These are phyloP conservation scores for Pleurotus eryngii DNA, from an alignment of 768 basidiomycete species.

Conservation along the genomic window DNA sequence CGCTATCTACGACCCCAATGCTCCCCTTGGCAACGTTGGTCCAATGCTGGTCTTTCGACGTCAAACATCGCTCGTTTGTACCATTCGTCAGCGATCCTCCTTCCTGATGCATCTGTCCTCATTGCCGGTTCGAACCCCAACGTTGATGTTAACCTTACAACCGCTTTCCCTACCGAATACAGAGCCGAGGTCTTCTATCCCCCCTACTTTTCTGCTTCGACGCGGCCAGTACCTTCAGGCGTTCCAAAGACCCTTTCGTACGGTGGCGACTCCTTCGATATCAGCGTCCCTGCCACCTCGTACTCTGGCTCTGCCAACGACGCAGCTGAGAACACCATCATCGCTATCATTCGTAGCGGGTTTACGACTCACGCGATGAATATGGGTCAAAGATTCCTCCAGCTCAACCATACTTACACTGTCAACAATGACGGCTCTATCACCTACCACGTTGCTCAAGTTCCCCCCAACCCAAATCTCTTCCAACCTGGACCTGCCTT, in stretches of 20 bases:
- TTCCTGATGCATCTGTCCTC: slow-evolving; percentile 82
- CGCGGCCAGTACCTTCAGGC: slow-evolving; percentile 67
- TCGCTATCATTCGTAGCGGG: slow-evolving; percentile 77
- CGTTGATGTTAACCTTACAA: slow-evolving; percentile 68
- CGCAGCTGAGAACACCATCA: slow-evolving; percentile 69
- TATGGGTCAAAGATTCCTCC: slow-evolving; percentile 78
- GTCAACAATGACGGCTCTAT: slow-evolving; percentile 77
- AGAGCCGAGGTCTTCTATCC: slow-evolving; percentile 90
- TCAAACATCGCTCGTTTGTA: slow-evolving; percentile 71
- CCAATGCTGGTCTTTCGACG: slow-evolving; percentile 49
- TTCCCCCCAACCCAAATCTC: slow-evolving; percentile 80
- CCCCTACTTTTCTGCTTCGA: slow-evolving; percentile 69
- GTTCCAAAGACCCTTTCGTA: slow-evolving; percentile 77
- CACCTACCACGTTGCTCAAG: slow-evolving; percentile 75
- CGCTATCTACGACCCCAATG: slow-evolving; percentile 68
- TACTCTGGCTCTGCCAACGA: slow-evolving; percentile 67
- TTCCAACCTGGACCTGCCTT: slow-evolving; percentile 81
- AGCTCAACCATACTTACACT: slow-evolving; percentile 70
- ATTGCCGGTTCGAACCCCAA: slow-evolving; percentile 95
- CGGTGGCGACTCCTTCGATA: slow-evolving; percentile 78
- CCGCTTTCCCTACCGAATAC: slow-evolving; percentile 74
- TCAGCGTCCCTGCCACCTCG: slow-evolving; percentile 62
- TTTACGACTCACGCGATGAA: slow-evolving; percentile 87
- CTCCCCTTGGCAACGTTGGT: slow-evolving; percentile 63
- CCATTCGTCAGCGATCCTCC: slow-evolving; percentile 73